Evolutionary conservation across 805 yeast genomes (phyloP).

Genomic region (Babjeviella inositovora): DNA sequence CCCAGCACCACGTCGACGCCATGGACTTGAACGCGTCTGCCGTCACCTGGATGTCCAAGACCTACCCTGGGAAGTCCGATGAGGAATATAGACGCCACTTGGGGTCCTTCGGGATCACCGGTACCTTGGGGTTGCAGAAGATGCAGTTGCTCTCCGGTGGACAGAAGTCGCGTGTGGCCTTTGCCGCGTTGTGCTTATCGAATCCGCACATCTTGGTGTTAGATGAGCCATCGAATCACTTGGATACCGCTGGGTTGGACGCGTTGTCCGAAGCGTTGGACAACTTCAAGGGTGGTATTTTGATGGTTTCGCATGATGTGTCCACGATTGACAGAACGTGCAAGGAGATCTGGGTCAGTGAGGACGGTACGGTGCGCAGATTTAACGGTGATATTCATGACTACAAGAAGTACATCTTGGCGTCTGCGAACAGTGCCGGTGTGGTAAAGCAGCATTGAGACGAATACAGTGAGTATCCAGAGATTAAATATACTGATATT

Average conservation of each 20-base stretch:
- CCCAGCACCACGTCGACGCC: constrained; percentile 97
- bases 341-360: constrained; percentile 93
- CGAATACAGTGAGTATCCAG: too few relatives aligned
- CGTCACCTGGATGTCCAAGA: constrained; percentile 83
- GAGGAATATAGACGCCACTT: constrained; percentile 95
- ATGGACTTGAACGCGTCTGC: constrained; percentile 81
- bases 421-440: constrained; percentile 68
- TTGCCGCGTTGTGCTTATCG: constrained; percentile 82
- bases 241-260: constrained; percentile 96
- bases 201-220: constrained; percentile 84
- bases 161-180: constrained; percentile 96
- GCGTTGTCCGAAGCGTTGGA: constrained; percentile 84
- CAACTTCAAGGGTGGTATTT: constrained; percentile 85
- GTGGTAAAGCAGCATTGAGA: constrained; percentile 79
- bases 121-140: constrained; percentile 82
- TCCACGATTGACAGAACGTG: constrained; percentile 78
- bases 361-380: constrained; percentile 62
- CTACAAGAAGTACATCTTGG: constrained; percentile 78
- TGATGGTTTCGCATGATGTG: constrained; percentile 98
- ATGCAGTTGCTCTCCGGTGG: constrained; percentile 91
- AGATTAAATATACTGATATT: too few relatives aligned
- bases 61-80: constrained; percentile 85
- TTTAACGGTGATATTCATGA: constrained; percentile 75
- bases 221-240: constrained; percentile 97
- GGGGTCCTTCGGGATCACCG: constrained; percentile 95